phyloP scores from a whole-genome alignment of 768 basidiomycete genomes.

The Phlegmacium glaucopus region DNA sequence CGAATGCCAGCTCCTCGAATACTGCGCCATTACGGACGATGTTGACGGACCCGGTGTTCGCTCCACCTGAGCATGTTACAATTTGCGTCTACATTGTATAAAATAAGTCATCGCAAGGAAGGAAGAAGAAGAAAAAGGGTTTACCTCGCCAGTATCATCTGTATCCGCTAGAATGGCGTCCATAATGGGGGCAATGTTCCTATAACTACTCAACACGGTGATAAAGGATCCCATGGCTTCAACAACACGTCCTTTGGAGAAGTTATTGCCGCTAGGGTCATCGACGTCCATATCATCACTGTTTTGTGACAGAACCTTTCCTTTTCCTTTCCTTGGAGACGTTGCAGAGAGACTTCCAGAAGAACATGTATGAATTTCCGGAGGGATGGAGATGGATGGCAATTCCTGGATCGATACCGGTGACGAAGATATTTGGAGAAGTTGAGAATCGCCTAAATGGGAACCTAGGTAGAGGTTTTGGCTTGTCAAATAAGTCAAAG shows the following conservation, averaged over 20 bases:
- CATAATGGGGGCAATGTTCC: slow-evolving; percentile 79
- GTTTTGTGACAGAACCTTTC: slow-evolving; percentile 30
- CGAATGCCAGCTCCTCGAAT: slow-evolving; percentile 58
- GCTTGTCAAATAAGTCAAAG: slow-evolving; percentile 67
- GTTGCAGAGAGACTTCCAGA: slow-evolving; percentile 28
- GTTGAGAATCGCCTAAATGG: slow-evolving; percentile 76
- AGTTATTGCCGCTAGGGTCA: slow-evolving; percentile 21
- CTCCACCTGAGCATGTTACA: slow-evolving; percentile 82
- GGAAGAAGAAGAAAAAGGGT: slow-evolving; percentile 5
- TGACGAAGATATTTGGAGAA: slow-evolving; percentile 54
- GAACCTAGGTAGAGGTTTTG: slow-evolving; percentile 79
- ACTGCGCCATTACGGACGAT: slow-evolving; percentile 81
- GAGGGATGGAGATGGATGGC: slow-evolving; percentile 51
- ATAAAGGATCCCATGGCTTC: slow-evolving; percentile 54
- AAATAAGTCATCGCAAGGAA: neutral
- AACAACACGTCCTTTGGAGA: slow-evolving; percentile 44
- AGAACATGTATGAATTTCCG: slow-evolving; percentile 40
- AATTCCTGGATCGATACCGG: slow-evolving; percentile 38
- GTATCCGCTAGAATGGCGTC: slow-evolving; percentile 77
- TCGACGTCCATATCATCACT: slow-evolving; percentile 32
- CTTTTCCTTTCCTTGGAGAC: slow-evolving; percentile 31
- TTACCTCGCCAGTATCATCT: slow-evolving; percentile 68
- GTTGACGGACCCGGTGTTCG: slow-evolving; percentile 72
- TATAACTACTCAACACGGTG: slow-evolving; percentile 58
- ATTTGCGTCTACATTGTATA: slow-evolving; percentile 55